Evolutionary conservation across 192 early-diverging fungal genomes (phyloP).

Genomic region (Coemansia sp.): DNA sequence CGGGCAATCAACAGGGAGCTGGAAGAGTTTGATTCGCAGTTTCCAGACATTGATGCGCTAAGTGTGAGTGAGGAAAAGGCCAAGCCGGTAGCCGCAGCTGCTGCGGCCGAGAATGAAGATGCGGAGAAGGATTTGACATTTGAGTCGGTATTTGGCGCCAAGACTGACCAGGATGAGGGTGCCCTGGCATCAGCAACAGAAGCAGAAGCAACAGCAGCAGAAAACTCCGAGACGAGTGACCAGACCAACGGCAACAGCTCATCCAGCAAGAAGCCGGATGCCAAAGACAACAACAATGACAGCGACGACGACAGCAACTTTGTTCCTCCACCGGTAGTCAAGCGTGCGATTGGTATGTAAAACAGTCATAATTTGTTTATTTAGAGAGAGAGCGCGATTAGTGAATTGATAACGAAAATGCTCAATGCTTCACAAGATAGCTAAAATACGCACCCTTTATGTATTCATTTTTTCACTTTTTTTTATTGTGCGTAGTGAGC

Average conservation of each 20-base stretch:
- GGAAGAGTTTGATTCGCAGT: constrained; percentile 45
- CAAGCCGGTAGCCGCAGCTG: constrained; percentile 9
- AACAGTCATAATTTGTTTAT: not conserved
- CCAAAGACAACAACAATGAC: constrained; percentile 8
- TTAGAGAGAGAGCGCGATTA: not conserved
- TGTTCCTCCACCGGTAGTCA: constrained; percentile 55
- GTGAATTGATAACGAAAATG: not conserved
- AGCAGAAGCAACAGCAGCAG: not conserved
- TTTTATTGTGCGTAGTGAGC: constrained; percentile 29
- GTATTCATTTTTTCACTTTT: not conserved
- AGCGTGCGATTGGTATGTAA: constrained; percentile 53
- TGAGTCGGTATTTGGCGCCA: constrained; percentile 51
- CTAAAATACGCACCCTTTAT: not conserved
- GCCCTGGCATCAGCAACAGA: not conserved
- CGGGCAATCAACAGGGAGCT: constrained; percentile 45
- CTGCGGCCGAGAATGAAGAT: not conserved
- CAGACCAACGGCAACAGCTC: not conserved
- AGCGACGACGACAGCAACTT: constrained; percentile 28
- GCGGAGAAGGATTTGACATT: constrained; percentile 40
- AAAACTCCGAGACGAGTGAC: not conserved
- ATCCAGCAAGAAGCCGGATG: not conserved
- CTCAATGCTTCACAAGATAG: not conserved
- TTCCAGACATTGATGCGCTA: constrained; percentile 48
- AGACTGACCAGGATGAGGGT: constrained; percentile 5
- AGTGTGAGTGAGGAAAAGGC: constrained; percentile 13